Conservation (phyloP, 2,329 filamentous ascomycete species). For the Cladosporium sp. region DNA sequence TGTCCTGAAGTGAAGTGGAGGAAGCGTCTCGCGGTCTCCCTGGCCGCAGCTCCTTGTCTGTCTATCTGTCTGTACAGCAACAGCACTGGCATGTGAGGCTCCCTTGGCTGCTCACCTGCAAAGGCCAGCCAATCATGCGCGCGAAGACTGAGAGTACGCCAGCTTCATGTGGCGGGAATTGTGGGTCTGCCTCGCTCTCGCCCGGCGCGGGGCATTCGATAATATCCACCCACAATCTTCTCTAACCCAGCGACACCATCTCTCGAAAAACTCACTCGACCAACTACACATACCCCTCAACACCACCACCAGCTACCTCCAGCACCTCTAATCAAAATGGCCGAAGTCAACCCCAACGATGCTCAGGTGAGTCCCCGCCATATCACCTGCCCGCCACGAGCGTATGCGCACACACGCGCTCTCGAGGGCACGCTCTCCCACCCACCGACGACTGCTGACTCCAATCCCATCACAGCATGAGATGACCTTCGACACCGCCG, state of each 20-base stretch:
- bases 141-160: neutral
- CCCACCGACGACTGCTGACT: slow-evolving; percentile 23
- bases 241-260: slow-evolving; percentile 16
- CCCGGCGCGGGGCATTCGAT: slow-evolving; percentile 13
- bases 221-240: slow-evolving; percentile 19
- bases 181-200: slow-evolving; percentile 6
- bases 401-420: neutral
- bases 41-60: neutral
- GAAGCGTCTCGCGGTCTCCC: neutral
- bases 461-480: slow-evolving; percentile 48
- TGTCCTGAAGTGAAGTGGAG: neutral
- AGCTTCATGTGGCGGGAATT: slow-evolving; percentile 5
- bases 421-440: slow-evolving; percentile 4
- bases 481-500: slow-evolving; percentile 84
- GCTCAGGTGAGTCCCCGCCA: slow-evolving; percentile 28
- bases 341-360: slow-evolving; percentile 28
- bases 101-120: neutral
- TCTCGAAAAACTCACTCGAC: slow-evolving; percentile 20
- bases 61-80: neutral
- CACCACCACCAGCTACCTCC: slow-evolving; percentile 9
- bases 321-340: slow-evolving; percentile 25
- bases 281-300: slow-evolving; percentile 12
- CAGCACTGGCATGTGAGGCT: slow-evolving; percentile 13
- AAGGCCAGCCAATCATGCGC: slow-evolving; percentile 1
- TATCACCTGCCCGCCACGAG: neutral